Base-by-base conservation (phyloP, 352 stramenopile species). In the Pythium rishiriense region DNA sequence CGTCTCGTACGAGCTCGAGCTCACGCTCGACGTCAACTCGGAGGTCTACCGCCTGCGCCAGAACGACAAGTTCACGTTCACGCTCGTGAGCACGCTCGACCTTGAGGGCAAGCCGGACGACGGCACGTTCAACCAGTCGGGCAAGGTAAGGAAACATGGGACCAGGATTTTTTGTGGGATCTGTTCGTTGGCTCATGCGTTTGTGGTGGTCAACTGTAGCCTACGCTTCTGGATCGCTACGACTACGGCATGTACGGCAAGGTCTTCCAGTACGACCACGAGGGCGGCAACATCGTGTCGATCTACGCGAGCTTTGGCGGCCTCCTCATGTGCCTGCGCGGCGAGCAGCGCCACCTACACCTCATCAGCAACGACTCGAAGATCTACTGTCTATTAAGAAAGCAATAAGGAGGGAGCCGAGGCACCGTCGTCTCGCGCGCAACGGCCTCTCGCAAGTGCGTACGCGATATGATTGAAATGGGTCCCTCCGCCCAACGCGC, bases 191-290 rank as follows among this genome's bases (percentile, higher is more conserved):
- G 12, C 37, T 43, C 37, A 43, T 14, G 35, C 10, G 11, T 43
- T 1, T n/a, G 19, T 21, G 19, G 11, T 4, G 37, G 35, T 8
- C 6, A 21, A 8, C 19, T 43, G 37, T 62, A 84, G 79, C 83
- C 93, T 28, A 98, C 93, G 25, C 83, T 99, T 31, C 82, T 98
- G 48, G 96, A 99, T 76, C 96, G 97, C 65, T 99, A 99, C 72
- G 97, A 99, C 81, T 99, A 99, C 74, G 97, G 98, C 37, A 99
- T 99, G 96, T 98, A 99, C 79, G 97, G 97, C 68, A 96, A 98
- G 65, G 93, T 99, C 26, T 99, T 98, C 83, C 91, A 98, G 75
- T 98, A 98, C 69, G 87, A 97, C 65, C 96, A 98, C 76, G 87
- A 97, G 64, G 96, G 96, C 58, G 93, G 96, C 74, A 96, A 96